Percentiles rank a stretch among this genome's conserved stretches.
phyloP scores from a whole-genome alignment of 257 asterid genomes.

The Capsicum pubescens region DNA sequence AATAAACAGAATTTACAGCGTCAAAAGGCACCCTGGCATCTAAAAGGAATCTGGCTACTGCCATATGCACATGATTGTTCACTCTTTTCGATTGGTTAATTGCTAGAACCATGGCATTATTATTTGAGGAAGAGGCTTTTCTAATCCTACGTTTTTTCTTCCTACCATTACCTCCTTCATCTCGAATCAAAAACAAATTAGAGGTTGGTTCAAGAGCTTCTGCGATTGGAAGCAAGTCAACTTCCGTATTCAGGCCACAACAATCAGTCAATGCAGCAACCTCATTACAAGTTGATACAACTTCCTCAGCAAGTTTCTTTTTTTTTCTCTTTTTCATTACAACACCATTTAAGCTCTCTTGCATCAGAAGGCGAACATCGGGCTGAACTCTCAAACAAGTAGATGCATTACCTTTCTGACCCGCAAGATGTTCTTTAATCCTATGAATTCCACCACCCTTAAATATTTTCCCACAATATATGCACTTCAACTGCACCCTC shows the following conservation, averaged over 20 bases:
- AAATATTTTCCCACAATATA: conserved; percentile 86
- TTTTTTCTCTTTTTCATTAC: conserved; percentile 78
- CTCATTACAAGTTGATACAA: conserved; percentile 47
- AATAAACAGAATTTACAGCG: conserved; percentile 78
- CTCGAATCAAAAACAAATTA: conserved; percentile 51
- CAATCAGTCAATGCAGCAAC: conserved; percentile 44
- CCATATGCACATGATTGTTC: conserved; percentile 73
- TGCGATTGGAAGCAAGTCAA: conserved; percentile 66
- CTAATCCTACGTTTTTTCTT: conserved; percentile 83
- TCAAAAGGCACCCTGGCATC: conserved; percentile 76
- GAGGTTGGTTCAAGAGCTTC: conserved; percentile 63
- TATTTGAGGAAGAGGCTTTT: conserved; percentile 51
- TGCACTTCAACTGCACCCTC: conserved; percentile 80
- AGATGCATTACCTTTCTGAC: conserved; percentile 96
- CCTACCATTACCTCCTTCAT: conserved; percentile 56
- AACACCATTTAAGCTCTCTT: conserved; percentile 82
- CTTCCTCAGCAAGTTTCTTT: conserved; percentile 66
- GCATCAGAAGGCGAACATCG: conserved; percentile 80
- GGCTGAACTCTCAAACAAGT: conserved; percentile 89
- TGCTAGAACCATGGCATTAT: conserved; percentile 39
- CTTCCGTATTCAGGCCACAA: conserved; percentile 58
- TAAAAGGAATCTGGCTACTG: conserved; percentile 75
- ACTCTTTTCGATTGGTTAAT: conserved; percentile 50
- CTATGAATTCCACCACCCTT: conserved; percentile 99
- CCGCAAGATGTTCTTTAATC: conserved; percentile 93